Conservation (phyloP, 192 early-diverging fungal species). For the Spizellomyces punctatus region DNA sequence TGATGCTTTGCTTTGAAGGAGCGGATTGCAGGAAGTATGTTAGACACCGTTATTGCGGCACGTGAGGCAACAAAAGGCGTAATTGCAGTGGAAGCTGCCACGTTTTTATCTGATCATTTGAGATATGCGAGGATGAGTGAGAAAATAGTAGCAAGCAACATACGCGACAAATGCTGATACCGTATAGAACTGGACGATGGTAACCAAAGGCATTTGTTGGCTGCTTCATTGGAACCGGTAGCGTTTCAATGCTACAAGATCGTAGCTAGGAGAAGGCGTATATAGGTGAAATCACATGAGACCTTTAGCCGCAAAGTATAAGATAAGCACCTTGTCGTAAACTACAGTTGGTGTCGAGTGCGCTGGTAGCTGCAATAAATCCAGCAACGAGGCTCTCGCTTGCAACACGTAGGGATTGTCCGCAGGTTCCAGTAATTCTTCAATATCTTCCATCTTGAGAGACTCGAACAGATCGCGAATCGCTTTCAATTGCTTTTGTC, state of each 20-base stretch:
- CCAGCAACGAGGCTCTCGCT: not conserved
- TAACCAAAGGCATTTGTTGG: no score
- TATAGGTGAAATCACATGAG: no score
- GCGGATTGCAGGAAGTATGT: conserved; percentile 5
- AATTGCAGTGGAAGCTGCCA: conserved; percentile 9
- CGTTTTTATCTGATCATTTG: conserved; percentile 1
- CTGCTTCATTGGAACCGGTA: no score
- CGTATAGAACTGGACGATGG: no score
- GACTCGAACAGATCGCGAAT: not conserved
- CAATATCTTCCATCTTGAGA: not conserved
- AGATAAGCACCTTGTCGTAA: no score
- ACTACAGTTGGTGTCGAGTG: not conserved
- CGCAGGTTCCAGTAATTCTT: not conserved
- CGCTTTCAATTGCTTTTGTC: not conserved
- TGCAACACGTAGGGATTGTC: not conserved
- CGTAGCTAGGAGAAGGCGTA: no score
- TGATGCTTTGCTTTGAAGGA: conserved; percentile 5
- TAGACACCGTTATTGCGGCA: conserved; percentile 5
- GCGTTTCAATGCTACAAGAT: no score
- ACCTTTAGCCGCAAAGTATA: no score
- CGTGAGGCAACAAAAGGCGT: conserved; percentile 4
- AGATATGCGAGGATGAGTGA: no score
- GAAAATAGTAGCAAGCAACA: no score
- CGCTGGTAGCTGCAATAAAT: conserved; percentile 6
- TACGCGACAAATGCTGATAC: no score